Conservation (phyloP, 2,329 filamentous ascomycete genomes). For the Arthrobotrys sphaeroides region DNA sequence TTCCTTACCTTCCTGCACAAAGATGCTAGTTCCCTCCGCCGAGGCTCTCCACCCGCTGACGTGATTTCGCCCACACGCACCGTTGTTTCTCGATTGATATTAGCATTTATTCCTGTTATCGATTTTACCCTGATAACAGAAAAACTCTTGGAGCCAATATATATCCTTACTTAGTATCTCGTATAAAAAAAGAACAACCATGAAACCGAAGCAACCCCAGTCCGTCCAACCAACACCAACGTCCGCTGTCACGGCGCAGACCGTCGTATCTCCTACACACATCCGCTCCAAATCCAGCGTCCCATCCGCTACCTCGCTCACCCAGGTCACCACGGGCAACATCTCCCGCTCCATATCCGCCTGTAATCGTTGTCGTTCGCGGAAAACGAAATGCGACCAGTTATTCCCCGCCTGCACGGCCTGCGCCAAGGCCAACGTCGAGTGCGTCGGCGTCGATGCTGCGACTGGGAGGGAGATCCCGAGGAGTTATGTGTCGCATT, state of each 20-base stretch:
- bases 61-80: conserved; percentile 37
- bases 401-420: conserved; percentile 57
- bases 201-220: conserved; percentile 49
- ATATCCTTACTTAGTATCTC: background rate
- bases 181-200: conserved; percentile 19
- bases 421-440: conserved; percentile 57
- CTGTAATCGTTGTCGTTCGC: conserved; percentile 57
- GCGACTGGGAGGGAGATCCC: conserved; percentile 58
- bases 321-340: conserved; percentile 52
- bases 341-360: conserved; percentile 58
- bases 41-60: conserved; percentile 40
- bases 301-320: conserved; percentile 49
- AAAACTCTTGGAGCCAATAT: conserved; percentile 5
- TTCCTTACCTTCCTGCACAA: conserved; percentile 19
- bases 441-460: conserved; percentile 58
- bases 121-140: too few species aligned
- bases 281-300: conserved; percentile 48
- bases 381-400: conserved; percentile 58
- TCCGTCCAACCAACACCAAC: background rate
- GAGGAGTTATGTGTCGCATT: conserved; percentile 57
- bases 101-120: conserved; percentile 1
- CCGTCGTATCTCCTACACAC: conserved; percentile 50
- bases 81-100: conserved; percentile 9
- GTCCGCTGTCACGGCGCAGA: conserved; percentile 20
- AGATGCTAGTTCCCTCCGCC: conserved; percentile 47